Evolutionary conservation across 768 basidiomycete species (phyloP).

Genomic region (Polyporus arcularius): DNA sequence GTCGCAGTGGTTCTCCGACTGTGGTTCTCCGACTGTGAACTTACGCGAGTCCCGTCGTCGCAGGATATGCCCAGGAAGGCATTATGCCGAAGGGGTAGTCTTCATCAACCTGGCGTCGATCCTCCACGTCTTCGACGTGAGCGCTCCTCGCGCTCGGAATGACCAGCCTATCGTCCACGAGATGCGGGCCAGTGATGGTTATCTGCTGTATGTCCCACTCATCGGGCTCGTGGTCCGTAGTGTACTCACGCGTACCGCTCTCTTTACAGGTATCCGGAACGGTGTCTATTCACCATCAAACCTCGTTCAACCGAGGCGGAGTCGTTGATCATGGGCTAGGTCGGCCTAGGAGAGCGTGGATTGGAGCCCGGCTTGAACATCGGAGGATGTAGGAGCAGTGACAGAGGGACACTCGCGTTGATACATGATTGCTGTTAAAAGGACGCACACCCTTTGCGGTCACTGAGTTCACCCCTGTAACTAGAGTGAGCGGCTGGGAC

Average conservation of each 20-base stretch:
- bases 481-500: too few species aligned
- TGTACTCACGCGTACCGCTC: background rate
- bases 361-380: too few species aligned
- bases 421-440: too few species aligned
- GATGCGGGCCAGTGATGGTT: conserved; percentile 1
- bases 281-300: background rate
- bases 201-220: conserved; percentile 8
- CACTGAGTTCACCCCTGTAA: too few species aligned
- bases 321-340: background rate
- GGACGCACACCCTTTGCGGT: too few species aligned
- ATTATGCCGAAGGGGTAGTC: conserved; percentile 11
- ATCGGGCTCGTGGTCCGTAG: background rate
- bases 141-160: conserved; percentile 2
- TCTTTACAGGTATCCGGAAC: background rate
- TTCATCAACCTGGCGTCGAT: conserved; percentile 17
- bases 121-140: conserved; percentile 18
- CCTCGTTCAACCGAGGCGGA: background rate
- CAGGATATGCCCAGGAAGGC: conserved; percentile 22
- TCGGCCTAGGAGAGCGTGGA: too few species aligned
- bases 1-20: background rate
- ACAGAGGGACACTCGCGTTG: too few species aligned
- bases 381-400: too few species aligned
- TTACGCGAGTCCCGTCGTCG: background rate
- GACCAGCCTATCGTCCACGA: conserved; percentile 10
- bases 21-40: background rate